phyloP scores from a whole-genome alignment of 257 asterid genomes.

The Nicotiana obtusifolia region DNA sequence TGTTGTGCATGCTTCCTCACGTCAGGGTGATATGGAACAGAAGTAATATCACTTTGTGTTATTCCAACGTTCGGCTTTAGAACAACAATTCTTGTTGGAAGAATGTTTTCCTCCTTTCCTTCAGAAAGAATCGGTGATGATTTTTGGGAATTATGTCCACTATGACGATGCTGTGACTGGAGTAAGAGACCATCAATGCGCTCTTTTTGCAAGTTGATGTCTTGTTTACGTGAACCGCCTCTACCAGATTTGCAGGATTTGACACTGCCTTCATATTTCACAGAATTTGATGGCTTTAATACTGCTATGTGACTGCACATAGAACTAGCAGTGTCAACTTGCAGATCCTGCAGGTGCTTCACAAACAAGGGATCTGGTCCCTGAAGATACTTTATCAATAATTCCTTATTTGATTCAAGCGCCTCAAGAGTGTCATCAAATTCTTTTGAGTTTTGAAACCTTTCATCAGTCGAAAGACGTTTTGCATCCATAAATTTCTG shows the following conservation, averaged over 20 bases:
- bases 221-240: constrained; percentile 27
- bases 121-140: constrained; percentile 33
- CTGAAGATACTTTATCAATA: constrained; percentile 41
- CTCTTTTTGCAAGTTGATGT: constrained; percentile 32
- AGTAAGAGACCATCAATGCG: constrained; percentile 75
- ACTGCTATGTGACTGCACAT: constrained; percentile 41
- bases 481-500: constrained; percentile 51
- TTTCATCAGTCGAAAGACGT: constrained; percentile 38
- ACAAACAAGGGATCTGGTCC: constrained; percentile 38
- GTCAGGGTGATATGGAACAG: constrained; percentile 31
- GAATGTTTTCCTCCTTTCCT: constrained; percentile 28
- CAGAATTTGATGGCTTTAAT: constrained; percentile 42
- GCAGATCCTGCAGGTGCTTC: constrained; percentile 45
- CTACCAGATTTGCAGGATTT: constrained; percentile 43
- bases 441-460: constrained; percentile 44
- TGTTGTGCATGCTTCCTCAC: constrained; percentile 32
- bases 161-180: constrained; percentile 36
- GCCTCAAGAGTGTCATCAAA: constrained; percentile 42
- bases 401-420: constrained; percentile 47
- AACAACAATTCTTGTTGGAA: constrained; percentile 76
- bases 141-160: constrained; percentile 32
- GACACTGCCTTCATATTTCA: constrained; percentile 37
- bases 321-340: constrained; percentile 38
- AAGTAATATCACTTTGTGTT: constrained; percentile 26
- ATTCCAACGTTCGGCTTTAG: constrained; percentile 71